phyloP scores from a whole-genome alignment of 2,329 filamentous ascomycete genomes.

The Cryphonectria nitschkei region DNA sequence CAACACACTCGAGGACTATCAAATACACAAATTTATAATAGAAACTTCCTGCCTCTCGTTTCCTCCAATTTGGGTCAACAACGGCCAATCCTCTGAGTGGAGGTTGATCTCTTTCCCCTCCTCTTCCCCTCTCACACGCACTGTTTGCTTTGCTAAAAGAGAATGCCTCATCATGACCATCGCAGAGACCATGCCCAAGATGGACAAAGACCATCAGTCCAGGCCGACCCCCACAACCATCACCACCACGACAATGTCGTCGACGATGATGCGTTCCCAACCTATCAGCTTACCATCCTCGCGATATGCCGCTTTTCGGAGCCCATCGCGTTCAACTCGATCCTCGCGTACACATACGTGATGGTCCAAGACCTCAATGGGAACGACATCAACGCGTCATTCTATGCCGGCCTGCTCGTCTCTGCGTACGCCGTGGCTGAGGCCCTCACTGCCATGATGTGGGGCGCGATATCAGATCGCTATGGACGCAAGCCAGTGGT shows the following conservation, averaged over 20 bases:
- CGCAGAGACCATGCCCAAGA: slow-evolving; percentile 2
- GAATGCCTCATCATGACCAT: slow-evolving; percentile 10
- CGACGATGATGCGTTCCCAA: slow-evolving; percentile 41
- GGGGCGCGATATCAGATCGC: slow-evolving; percentile 47
- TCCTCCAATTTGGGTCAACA: neutral
- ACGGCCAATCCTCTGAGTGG: neutral
- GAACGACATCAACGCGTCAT: slow-evolving; percentile 46
- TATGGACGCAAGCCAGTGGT: slow-evolving; percentile 41
- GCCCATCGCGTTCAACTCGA: slow-evolving; percentile 51
- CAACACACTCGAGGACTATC: neutral
- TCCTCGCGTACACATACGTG: slow-evolving; percentile 47
- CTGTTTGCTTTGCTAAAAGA: neutral
- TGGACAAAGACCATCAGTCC: neutral
- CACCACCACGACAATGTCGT: neutral
- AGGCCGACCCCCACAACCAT: neutral
- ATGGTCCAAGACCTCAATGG: slow-evolving; percentile 47
- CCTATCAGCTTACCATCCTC: slow-evolving; percentile 49
- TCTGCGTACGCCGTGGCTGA: slow-evolving; percentile 50
- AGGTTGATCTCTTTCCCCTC: no score
- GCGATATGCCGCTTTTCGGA: slow-evolving; percentile 51
- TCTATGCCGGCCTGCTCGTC: slow-evolving; percentile 54
- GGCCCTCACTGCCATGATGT: slow-evolving; percentile 46
- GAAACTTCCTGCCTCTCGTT: neutral
- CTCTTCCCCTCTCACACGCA: neutral
- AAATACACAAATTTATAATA: neutral